Percentiles rank a stretch among this genome's conserved stretches.
These are phyloP conservation scores for Magnaporthiopsis poae DNA, from an alignment of 2,329 filamentous ascomycete species.

Conservation along the genomic window DNA sequence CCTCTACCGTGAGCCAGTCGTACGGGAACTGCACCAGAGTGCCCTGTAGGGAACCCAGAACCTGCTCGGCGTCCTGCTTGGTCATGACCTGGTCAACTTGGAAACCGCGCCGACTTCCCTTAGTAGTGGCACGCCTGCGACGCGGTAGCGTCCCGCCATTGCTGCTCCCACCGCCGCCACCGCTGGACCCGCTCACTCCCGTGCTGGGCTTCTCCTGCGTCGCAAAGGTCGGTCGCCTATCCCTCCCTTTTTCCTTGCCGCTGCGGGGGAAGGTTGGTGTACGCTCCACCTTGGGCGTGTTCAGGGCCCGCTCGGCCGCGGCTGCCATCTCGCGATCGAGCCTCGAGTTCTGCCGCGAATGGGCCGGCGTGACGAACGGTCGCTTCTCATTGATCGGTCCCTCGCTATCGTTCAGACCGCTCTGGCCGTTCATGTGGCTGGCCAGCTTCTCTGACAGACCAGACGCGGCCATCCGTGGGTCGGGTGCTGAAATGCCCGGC, in stretches of 20 bases:
- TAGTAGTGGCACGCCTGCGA: constrained; percentile 60
- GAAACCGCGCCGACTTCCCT: constrained; percentile 55
- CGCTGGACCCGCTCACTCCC: constrained; percentile 8
- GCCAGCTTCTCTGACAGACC: constrained; percentile 25
- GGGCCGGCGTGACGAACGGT: constrained; percentile 8
- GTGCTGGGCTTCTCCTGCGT: constrained; percentile 35
- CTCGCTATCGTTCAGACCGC: background rate
- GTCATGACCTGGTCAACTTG: constrained; percentile 66
- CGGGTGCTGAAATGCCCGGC: constrained; percentile 34
- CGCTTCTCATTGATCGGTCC: constrained; percentile 32
- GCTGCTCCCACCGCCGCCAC: constrained; percentile 9
- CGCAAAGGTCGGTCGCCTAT: constrained; percentile 47
- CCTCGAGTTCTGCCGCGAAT: constrained; percentile 13
- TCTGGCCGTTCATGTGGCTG: constrained; percentile 11
- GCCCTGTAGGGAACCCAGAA: constrained; percentile 75
- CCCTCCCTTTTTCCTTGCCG: constrained; percentile 20
- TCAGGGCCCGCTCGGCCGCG: constrained; percentile 19
- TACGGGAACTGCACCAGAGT: constrained; percentile 88
- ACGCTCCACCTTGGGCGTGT: constrained; percentile 9
- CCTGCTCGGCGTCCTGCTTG: constrained; percentile 66
- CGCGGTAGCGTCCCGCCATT: constrained; percentile 40
- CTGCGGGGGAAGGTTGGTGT: background rate
- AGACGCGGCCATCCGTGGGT: constrained; percentile 28
- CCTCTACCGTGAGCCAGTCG: constrained; percentile 87
- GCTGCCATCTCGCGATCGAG: constrained; percentile 21